These are phyloP conservation scores for Hyphopichia buzzinii DNA, from an alignment of 1,139 yeast genomes.

Conservation along the genomic window DNA sequence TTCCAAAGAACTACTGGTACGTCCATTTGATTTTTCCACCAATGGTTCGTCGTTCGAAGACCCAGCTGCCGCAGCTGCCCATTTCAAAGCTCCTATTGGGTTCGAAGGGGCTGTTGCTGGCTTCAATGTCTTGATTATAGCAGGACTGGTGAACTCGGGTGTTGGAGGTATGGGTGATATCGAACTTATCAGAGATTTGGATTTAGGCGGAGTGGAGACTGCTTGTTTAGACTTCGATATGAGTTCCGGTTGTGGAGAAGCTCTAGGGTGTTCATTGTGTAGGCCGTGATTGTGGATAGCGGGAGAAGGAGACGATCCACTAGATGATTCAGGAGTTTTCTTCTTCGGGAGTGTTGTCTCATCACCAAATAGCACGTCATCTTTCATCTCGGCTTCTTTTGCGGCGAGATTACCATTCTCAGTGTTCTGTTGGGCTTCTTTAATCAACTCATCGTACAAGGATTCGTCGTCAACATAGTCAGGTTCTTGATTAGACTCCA, in stretches of 20 bases:
- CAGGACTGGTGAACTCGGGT: constrained; percentile 28
- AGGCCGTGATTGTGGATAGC: background rate
- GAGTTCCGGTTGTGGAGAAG: constrained; percentile 1
- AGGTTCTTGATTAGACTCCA: constrained; percentile 40
- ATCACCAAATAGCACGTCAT: background rate
- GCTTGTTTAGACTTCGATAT: background rate
- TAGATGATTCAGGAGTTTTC: constrained; percentile 1
- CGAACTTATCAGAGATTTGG: constrained; percentile 5
- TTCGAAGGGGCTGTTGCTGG: constrained; percentile 69
- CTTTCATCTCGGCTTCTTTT: constrained; percentile 1
- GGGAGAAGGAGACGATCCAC: constrained; percentile 3
- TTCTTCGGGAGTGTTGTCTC: constrained; percentile 3
- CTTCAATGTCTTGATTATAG: constrained; percentile 49
- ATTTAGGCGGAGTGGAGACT: constrained; percentile 3
- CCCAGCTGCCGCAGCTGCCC: constrained; percentile 70
- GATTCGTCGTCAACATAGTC: constrained; percentile 39
- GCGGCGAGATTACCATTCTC: constrained; percentile 1
- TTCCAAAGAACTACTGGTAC: constrained; percentile 4
- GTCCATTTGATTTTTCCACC: constrained; percentile 10
- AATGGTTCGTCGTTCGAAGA: constrained; percentile 14
- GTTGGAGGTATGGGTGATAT: constrained; percentile 11
- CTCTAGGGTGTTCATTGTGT: background rate
- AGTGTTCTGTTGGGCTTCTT: constrained; percentile 8
- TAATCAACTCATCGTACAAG: constrained; percentile 43
- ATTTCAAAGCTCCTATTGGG: constrained; percentile 63